A percentile compares a stretch with the other conserved stretches of the same genome.
Evolutionary conservation across 768 basidiomycete genomes (phyloP).

Genomic region (Trametes sanguinea): DNA sequence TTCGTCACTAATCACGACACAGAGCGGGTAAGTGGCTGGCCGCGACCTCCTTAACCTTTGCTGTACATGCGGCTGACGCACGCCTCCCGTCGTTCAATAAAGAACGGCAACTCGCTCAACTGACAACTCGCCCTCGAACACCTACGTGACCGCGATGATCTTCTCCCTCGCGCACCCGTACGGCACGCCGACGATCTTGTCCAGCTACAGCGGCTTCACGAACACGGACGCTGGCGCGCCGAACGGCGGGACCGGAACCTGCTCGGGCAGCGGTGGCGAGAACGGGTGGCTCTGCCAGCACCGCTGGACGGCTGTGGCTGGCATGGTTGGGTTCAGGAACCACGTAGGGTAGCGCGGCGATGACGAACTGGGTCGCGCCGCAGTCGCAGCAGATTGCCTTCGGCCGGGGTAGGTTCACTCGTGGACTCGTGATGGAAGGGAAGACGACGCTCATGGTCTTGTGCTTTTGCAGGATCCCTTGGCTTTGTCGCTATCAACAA

Average conservation of each 20-base stretch:
- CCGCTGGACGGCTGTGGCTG: slow-evolving; percentile 55
- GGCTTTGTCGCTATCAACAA: slow-evolving; percentile 75
- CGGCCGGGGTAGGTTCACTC: slow-evolving; percentile 49
- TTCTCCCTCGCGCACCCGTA: slow-evolving; percentile 71
- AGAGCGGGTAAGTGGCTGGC: slow-evolving; percentile 45
- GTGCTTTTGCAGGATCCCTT: slow-evolving; percentile 41
- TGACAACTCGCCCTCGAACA: slow-evolving; percentile 62
- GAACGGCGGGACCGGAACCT: slow-evolving; percentile 58
- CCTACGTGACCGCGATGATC: slow-evolving; percentile 58
- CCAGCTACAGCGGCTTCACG: slow-evolving; percentile 52
- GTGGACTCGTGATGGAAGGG: neutral
- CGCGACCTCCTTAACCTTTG: neutral
- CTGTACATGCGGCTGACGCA: neutral
- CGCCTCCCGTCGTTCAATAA: neutral
- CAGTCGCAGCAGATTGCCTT: slow-evolving; percentile 65
- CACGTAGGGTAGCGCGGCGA: slow-evolving; percentile 50
- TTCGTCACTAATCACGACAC: slow-evolving; percentile 75
- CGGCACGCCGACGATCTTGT: slow-evolving; percentile 65
- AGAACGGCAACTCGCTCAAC: slow-evolving; percentile 59
- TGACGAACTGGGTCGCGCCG: slow-evolving; percentile 62
- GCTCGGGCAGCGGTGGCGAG: slow-evolving; percentile 49
- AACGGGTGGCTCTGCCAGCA: slow-evolving; percentile 72
- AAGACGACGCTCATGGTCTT: neutral
- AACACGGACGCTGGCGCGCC: slow-evolving; percentile 59
- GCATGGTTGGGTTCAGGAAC: slow-evolving; percentile 65